Conservation (phyloP, 1,284 basidiomycete species). For the Gomphus bonarii region DNA sequence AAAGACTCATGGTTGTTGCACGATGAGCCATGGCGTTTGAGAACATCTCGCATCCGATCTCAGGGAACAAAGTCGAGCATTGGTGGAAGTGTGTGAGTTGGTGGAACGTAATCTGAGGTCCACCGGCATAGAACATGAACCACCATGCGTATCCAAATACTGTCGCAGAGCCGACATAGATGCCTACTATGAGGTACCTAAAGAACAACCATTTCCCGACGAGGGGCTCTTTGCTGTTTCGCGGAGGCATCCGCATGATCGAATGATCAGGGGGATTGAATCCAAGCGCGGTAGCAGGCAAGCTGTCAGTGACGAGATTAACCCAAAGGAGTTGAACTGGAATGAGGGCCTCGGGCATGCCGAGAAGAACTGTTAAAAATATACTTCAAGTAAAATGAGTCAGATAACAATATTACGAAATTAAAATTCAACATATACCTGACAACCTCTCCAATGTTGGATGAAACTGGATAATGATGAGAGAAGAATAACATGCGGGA, state of each 20-base stretch:
- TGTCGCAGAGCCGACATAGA: slow-evolving; percentile 91
- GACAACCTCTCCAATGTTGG: slow-evolving; percentile 97
- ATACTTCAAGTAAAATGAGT: slow-evolving; percentile 42
- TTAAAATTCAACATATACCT: slow-evolving; percentile 33
- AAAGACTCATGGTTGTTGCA: slow-evolving; percentile 94
- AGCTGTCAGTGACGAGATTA: slow-evolving; percentile 90
- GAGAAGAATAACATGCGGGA: background rate
- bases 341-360: slow-evolving; percentile 98
- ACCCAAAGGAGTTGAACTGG: slow-evolving; percentile 98
- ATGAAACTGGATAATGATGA: slow-evolving; percentile 68
- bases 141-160: slow-evolving; percentile 98
- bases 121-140: slow-evolving; percentile 86
- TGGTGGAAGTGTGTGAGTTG: slow-evolving; percentile 94
- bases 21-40: slow-evolving; percentile 71
- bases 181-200: slow-evolving; percentile 88
- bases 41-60: slow-evolving; percentile 93
- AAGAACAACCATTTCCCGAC: slow-evolving; percentile 93
- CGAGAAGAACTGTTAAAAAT: slow-evolving; percentile 92
- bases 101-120: slow-evolving; percentile 88
- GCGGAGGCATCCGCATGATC: slow-evolving; percentile 91
- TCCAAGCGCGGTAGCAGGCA: slow-evolving; percentile 96
- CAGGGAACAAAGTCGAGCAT: slow-evolving; percentile 72
- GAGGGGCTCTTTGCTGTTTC: slow-evolving; percentile 82
- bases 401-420: slow-evolving; percentile 7
- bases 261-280: slow-evolving; percentile 96